phyloP scores from a whole-genome alignment of 352 stramenopile genomes.

The Sclerospora graminicola region DNA sequence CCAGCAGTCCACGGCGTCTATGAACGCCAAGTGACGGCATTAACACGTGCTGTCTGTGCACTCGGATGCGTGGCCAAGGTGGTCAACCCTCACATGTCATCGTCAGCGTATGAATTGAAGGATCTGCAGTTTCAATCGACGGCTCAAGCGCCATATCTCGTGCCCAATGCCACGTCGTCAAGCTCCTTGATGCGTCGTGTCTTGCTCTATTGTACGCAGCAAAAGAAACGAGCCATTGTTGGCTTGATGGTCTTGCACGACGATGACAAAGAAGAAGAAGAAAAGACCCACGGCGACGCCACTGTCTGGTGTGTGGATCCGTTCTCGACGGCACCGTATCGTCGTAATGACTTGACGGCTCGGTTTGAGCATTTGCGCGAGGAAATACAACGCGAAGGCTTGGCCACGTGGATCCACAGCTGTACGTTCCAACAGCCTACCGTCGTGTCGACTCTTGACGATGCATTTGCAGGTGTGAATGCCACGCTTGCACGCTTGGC shows the following conservation, averaged over 20 bases:
- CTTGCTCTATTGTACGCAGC: conserved; percentile 61
- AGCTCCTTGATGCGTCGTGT: conserved; percentile 6
- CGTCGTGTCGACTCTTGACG: conserved; percentile 65
- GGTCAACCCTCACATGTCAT: conserved; percentile 35
- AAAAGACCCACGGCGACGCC: conserved; percentile 36
- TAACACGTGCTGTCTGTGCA: conserved; percentile 85
- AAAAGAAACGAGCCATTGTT: conserved; percentile 54
- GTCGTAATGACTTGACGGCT: conserved; percentile 37
- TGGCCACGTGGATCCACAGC: conserved; percentile 22
- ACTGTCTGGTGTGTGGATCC: conserved; percentile 64
- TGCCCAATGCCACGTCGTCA: neutral
- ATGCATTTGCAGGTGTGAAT: conserved; percentile 83
- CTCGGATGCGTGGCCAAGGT: conserved; percentile 84
- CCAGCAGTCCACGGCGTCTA: conserved; percentile 85
- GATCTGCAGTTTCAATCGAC: conserved; percentile 73
- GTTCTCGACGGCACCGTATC: conserved; percentile 41
- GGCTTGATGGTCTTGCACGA: conserved; percentile 39
- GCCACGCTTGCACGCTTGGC: conserved; percentile 70
- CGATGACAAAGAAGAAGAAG: conserved; percentile 13
- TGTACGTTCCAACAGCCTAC: conserved; percentile 55
- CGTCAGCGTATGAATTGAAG: conserved; percentile 44
- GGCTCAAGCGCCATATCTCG: conserved; percentile 49
- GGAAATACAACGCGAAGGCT: conserved; percentile 26
- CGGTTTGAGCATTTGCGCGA: conserved; percentile 48
- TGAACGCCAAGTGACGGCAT: conserved; percentile 87